phyloP scores from a whole-genome alignment of 1,284 basidiomycete species.

The Coniferiporia weirii region DNA sequence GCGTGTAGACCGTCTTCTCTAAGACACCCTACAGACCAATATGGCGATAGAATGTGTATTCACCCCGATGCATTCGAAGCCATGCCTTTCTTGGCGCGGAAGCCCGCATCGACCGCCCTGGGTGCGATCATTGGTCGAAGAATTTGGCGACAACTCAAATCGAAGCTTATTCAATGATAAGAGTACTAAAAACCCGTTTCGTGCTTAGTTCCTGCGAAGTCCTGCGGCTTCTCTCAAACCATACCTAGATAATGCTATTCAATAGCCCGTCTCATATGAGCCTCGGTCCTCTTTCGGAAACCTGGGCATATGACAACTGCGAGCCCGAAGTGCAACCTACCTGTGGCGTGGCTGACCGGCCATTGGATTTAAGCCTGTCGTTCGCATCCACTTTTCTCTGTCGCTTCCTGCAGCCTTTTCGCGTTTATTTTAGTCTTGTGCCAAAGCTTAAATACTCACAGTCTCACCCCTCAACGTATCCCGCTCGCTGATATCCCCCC shows the following conservation, averaged over 20 bases:
- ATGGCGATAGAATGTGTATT: too few species aligned
- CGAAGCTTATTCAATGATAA: slow-evolving; percentile 15
- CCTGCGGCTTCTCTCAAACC: slow-evolving; percentile 5
- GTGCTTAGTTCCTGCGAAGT: slow-evolving; percentile 7
- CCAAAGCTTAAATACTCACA: not conserved
- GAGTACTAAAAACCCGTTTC: slow-evolving; percentile 1
- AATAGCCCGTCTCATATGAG: slow-evolving; percentile 6
- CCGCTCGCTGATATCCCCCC: not conserved
- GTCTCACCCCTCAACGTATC: not conserved
- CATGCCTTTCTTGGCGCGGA: slow-evolving; percentile 3
- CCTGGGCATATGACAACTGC: slow-evolving; percentile 15
- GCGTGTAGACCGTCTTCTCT: not conserved
- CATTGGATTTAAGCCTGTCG: slow-evolving; percentile 2
- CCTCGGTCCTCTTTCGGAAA: slow-evolving; percentile 1
- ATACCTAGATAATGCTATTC: slow-evolving; percentile 13
- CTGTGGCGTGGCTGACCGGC: slow-evolving; percentile 2
- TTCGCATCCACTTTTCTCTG: not conserved
- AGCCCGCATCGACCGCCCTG: not conserved
- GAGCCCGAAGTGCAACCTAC: not conserved
- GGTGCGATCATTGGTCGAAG: slow-evolving; percentile 1
- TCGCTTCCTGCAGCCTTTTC: not conserved
- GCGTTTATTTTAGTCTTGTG: not conserved
- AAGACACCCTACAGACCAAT: not conserved
- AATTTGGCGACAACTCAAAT: slow-evolving; percentile 14
- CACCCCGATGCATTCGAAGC: not conserved